phyloP scores from a whole-genome alignment of 805 yeast genomes.

The Lachancea cidri region DNA sequence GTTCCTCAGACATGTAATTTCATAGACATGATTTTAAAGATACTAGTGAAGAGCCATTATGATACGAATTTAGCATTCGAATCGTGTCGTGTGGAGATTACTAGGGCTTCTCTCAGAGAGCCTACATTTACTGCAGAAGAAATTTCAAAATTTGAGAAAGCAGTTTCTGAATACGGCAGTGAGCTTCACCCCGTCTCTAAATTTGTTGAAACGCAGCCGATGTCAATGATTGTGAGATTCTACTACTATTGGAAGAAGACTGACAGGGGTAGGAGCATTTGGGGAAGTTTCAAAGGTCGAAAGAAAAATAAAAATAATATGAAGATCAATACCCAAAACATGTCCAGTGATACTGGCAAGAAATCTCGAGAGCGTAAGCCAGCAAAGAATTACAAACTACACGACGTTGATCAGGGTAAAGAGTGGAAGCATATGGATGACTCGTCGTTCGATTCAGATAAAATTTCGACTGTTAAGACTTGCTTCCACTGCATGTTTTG shows the following conservation, averaged over 20 bases:
- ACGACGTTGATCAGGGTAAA: constrained; percentile 15
- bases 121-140: constrained; percentile 72
- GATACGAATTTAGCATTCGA: constrained; percentile 46
- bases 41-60: constrained; percentile 48
- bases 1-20: constrained; percentile 72
- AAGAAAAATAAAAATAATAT: constrained; percentile 44
- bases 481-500: constrained; percentile 70
- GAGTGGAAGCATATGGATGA: constrained; percentile 38
- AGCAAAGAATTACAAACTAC: constrained; percentile 1
- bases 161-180: constrained; percentile 66
- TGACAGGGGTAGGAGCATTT: constrained; percentile 60
- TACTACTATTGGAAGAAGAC: constrained; percentile 94
- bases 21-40: constrained; percentile 62
- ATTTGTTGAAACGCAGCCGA: constrained; percentile 66
- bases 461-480: constrained; percentile 37
- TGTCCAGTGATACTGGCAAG: constrained; percentile 4
- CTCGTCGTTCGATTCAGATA: constrained; percentile 57
- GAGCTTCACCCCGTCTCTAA: constrained; percentile 71
- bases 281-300: constrained; percentile 80
- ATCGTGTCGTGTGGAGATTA: constrained; percentile 40
- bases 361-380: constrained; percentile 6
- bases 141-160: constrained; percentile 63
- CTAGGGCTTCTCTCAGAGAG: constrained; percentile 59
- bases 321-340: constrained; percentile 11
- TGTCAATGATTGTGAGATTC: constrained; percentile 76